Evolutionary conservation across 805 yeast genomes (phyloP), one percentile per base, ranked within the genome.

Genomic region (Candida verbasci): DNA sequence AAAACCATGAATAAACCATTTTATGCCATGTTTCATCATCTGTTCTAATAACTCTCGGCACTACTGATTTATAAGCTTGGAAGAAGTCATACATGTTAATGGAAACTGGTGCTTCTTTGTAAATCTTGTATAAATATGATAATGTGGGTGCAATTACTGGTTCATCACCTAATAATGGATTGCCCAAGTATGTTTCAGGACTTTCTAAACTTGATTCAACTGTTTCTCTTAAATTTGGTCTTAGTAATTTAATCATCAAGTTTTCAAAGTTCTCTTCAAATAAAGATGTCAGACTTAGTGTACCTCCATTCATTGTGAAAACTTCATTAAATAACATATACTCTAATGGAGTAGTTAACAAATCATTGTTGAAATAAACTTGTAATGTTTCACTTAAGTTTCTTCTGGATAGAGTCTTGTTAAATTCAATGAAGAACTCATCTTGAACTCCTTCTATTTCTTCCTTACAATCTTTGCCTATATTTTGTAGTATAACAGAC

Each of bases 91-190:
- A 80, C 36, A 82, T 69, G 50, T 84, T 84, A 42, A 84, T 70
- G 21, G 70, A 61, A 3, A 79, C 67, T 17, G 85, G 83, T 0
- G 96, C 89, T 47, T 88, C 96, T 41, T 93, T 74, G 53, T 81
- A 82, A 11, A 86, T 65, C 32, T 76, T 72, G 58, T 76, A 88
- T 37, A 88, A 53, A 33, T 72, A 75, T 21, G 75, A 37, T 17
- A 31, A 35, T 20, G 30, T 35, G 10, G 36, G 38, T 10, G 34
- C 12, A 3, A 30, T 15, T 9, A 20, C n/a, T 9, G 28, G 25
- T 6, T 36, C 39, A 7, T 37, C 28, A 4, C 15, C 9, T n/a
- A 49, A 34, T 17, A 51, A 34, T n/a, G 40, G 44, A 40, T 49
- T 49, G 7, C 40, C 35, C 16, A 51, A 39, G 30, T 50, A 58